Evolutionary conservation across 2,329 filamentous ascomycete species (phyloP).

Genomic region (Talaromyces marneffei): DNA sequence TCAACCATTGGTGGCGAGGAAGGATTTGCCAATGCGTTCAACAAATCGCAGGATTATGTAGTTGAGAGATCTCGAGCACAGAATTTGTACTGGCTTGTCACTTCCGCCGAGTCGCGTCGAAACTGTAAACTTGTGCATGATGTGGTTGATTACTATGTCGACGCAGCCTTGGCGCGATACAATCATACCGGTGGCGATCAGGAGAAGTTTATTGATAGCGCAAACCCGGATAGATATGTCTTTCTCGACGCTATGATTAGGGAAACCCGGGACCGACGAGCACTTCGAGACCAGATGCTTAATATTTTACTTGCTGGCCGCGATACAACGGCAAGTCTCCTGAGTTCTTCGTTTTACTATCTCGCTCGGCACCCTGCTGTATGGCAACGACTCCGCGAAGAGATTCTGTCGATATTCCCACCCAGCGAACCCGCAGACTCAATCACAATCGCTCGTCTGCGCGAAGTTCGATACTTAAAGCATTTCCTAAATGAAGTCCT

Average conservation of each 20-base stretch:
- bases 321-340: conserved; percentile 48
- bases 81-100: conserved; percentile 3
- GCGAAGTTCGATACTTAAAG: conserved; percentile 14
- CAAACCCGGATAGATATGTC: conserved; percentile 32
- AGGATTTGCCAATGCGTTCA: conserved; percentile 11
- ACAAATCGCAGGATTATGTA: conserved; percentile 1
- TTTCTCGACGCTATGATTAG: conserved; percentile 47
- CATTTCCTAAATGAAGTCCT: conserved; percentile 16
- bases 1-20: conserved; percentile 4
- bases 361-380: conserved; percentile 24
- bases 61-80: neutral
- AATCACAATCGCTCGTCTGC: conserved; percentile 29
- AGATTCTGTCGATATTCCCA: conserved; percentile 20
- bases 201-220: conserved; percentile 16
- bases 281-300: conserved; percentile 46
- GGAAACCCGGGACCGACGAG: conserved; percentile 42
- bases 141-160: conserved; percentile 54
- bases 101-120: neutral
- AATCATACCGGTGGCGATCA: neutral
- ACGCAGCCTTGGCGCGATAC: conserved; percentile 52
- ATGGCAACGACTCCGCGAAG: conserved; percentile 22
- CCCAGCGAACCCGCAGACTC: neutral
- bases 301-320: conserved; percentile 50
- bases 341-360: conserved; percentile 41
- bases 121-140: conserved; percentile 2